Conservation (phyloP, 2,329 filamentous ascomycete species). For the Neospermospora avenae region DNA sequence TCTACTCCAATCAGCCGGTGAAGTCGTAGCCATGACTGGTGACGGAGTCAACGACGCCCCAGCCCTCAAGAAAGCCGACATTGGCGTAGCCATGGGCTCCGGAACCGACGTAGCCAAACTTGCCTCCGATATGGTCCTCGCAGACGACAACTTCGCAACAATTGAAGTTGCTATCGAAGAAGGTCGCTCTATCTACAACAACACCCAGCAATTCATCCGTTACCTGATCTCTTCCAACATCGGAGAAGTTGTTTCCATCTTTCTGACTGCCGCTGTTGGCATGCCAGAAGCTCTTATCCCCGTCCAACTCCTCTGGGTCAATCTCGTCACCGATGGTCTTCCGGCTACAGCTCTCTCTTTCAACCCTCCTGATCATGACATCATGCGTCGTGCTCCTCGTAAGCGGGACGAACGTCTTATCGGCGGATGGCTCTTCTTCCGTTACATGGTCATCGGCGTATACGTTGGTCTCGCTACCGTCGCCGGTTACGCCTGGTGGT, state of each 20-base stretch:
- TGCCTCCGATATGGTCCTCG: slow-evolving; percentile 96
- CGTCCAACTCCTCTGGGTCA: slow-evolving; percentile 97
- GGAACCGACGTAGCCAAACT: slow-evolving; percentile 96
- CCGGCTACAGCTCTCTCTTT: slow-evolving; percentile 95
- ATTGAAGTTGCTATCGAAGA: slow-evolving; percentile 96
- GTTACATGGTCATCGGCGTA: slow-evolving; percentile 92
- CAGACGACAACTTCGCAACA: slow-evolving; percentile 98
- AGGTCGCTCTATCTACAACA: slow-evolving; percentile 98
- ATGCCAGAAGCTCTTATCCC: slow-evolving; percentile 98
- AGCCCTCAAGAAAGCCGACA: slow-evolving; percentile 96
- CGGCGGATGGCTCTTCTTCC: slow-evolving; percentile 93
- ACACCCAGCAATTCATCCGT: slow-evolving; percentile 98
- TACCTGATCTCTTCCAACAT: slow-evolving; percentile 99
- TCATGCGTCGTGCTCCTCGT: slow-evolving; percentile 89
- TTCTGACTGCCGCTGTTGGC: slow-evolving; percentile 90
- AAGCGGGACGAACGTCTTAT: slow-evolving; percentile 93
- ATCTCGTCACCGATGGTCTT: slow-evolving; percentile 94
- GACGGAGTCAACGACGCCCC: slow-evolving; percentile 98
- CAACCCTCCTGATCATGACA: slow-evolving; percentile 97
- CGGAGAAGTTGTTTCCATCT: slow-evolving; percentile 97
- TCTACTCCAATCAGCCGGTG: slow-evolving; percentile 84
- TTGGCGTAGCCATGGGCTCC: slow-evolving; percentile 97
- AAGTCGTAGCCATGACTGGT: slow-evolving; percentile 98
- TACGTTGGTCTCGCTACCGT: slow-evolving; percentile 96
- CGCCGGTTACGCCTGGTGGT: slow-evolving; percentile 99